phyloP scores from a whole-genome alignment of 2,329 filamentous ascomycete genomes.

The Tricladium varicosporioides region DNA sequence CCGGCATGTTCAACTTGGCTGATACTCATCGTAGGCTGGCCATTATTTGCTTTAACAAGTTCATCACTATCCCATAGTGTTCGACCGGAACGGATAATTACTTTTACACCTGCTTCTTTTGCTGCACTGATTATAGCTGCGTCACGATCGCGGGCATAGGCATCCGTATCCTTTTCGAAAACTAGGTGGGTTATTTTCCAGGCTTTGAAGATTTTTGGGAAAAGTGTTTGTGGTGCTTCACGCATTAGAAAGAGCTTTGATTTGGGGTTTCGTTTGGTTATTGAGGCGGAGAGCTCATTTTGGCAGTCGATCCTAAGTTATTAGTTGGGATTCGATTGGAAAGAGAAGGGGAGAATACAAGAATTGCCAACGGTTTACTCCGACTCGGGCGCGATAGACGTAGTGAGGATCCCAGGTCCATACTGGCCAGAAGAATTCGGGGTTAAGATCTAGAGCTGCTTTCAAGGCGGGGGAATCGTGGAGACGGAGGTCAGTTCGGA shows the following conservation, averaged over 20 bases:
- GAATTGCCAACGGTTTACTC: slow-evolving; percentile 73
- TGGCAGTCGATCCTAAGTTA: slow-evolving; percentile 65
- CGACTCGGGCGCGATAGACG: slow-evolving; percentile 68
- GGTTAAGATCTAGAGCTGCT: slow-evolving; percentile 68
- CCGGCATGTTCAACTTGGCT: slow-evolving; percentile 63
- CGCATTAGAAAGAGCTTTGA: slow-evolving; percentile 71
- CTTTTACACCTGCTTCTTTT: slow-evolving; percentile 62
- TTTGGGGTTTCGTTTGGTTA: slow-evolving; percentile 66
- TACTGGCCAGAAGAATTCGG: slow-evolving; percentile 68
- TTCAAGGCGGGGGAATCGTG: slow-evolving; percentile 74
- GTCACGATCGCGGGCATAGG: slow-evolving; percentile 67
- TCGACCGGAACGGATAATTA: slow-evolving; percentile 62
- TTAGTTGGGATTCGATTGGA: neutral
- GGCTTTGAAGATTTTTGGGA: slow-evolving; percentile 69
- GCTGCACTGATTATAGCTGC: slow-evolving; percentile 57
- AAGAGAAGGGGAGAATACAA: slow-evolving; percentile 40
- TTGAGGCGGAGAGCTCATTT: slow-evolving; percentile 63
- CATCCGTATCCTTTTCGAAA: slow-evolving; percentile 77
- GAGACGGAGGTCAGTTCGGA: slow-evolving; percentile 73
- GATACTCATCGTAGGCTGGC: slow-evolving; percentile 74
- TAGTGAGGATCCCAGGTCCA: slow-evolving; percentile 84
- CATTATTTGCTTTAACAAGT: slow-evolving; percentile 61
- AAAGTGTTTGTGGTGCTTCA: slow-evolving; percentile 68
- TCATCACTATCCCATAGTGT: slow-evolving; percentile 74
- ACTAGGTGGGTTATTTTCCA: slow-evolving; percentile 76